These are phyloP conservation scores for Aquilaria agallochum DNA, from an alignment of 441 rosid species.

Conservation along the genomic window DNA sequence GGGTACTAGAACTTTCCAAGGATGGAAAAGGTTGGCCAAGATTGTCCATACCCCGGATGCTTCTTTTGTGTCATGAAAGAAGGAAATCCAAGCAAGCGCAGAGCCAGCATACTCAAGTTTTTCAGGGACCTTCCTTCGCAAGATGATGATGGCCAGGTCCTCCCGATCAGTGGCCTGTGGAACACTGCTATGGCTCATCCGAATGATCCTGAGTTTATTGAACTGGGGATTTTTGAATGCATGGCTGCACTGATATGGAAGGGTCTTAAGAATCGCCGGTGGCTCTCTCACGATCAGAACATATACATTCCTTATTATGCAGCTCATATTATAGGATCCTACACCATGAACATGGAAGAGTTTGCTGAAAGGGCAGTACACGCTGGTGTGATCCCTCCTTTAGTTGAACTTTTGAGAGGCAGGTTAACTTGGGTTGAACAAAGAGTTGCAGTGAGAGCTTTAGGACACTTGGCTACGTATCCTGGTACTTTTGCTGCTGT, in stretches of 20 bases:
- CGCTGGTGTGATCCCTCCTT: constrained; percentile 80
- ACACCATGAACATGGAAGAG: constrained; percentile 98
- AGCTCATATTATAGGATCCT: constrained; percentile 93
- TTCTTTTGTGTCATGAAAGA: constrained; percentile 99
- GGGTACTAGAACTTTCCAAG: constrained; percentile 13
- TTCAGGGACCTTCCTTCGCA: constrained; percentile 94
- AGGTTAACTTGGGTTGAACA: constrained; percentile 97
- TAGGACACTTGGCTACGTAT: constrained; percentile 94
- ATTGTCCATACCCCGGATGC: constrained; percentile 97
- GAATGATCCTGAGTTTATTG: constrained; percentile 94
- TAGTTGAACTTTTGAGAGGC: constrained; percentile 87
- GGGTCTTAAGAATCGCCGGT: constrained; percentile 82
- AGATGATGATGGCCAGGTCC: constrained; percentile 96
- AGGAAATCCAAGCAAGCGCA: constrained; percentile 90
- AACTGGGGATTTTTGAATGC: constrained; percentile 92
- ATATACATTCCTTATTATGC: constrained; percentile 96
- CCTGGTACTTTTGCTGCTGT: constrained; percentile 70
- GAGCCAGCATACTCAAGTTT: constrained; percentile 85
- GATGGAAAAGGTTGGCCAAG: constrained; percentile 77
- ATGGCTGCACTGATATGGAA: constrained; percentile 95
- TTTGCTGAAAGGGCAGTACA: constrained; percentile 80
- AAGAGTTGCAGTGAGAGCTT: constrained; percentile 91
- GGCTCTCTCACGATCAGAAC: constrained; percentile 95
- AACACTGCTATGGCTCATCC: constrained; percentile 99
- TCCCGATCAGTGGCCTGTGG: constrained; percentile 98